phyloP scores from a whole-genome alignment of 768 basidiomycete species.

The Cyclocybe aegerita region DNA sequence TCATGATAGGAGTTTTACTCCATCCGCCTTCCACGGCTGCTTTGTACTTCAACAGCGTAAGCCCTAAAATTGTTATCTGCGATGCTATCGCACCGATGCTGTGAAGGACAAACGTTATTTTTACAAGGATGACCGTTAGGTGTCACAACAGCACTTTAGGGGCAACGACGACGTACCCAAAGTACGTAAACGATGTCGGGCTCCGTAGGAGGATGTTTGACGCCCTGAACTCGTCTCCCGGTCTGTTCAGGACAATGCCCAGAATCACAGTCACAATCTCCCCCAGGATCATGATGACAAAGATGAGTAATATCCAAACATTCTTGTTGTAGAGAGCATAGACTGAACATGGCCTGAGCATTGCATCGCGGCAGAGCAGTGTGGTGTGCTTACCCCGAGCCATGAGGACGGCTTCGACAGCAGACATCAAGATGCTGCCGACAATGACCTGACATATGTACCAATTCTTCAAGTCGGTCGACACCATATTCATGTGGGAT shows the following conservation, averaged over 20 bases:
- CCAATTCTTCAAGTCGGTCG: slow-evolving; percentile 18
- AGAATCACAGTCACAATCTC: slow-evolving; percentile 20
- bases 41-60: slow-evolving; percentile 31
- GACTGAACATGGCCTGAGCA: slow-evolving; percentile 16
- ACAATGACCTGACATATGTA: slow-evolving; percentile 24
- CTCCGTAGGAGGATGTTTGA: slow-evolving; percentile 18
- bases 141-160: too few species aligned
- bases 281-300: slow-evolving; percentile 17
- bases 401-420: slow-evolving; percentile 29
- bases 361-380: background rate
- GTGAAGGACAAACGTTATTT: background rate
- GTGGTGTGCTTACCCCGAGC: slow-evolving; percentile 19
- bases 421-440: slow-evolving; percentile 23
- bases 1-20: slow-evolving; percentile 32
- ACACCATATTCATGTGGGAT: slow-evolving; percentile 5
- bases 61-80: slow-evolving; percentile 30
- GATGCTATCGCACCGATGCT: slow-evolving; percentile 25
- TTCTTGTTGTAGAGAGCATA: slow-evolving; percentile 34
- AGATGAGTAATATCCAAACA: slow-evolving; percentile 19
- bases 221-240: slow-evolving; percentile 14
- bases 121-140: background rate
- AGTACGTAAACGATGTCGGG: slow-evolving; percentile 23
- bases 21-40: slow-evolving; percentile 25
- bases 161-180: slow-evolving; percentile 20
- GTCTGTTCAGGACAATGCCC: slow-evolving; percentile 20